These are phyloP conservation scores for Diplodia corticola DNA, from an alignment of 2,329 filamentous ascomycete species.

Conservation along the genomic window DNA sequence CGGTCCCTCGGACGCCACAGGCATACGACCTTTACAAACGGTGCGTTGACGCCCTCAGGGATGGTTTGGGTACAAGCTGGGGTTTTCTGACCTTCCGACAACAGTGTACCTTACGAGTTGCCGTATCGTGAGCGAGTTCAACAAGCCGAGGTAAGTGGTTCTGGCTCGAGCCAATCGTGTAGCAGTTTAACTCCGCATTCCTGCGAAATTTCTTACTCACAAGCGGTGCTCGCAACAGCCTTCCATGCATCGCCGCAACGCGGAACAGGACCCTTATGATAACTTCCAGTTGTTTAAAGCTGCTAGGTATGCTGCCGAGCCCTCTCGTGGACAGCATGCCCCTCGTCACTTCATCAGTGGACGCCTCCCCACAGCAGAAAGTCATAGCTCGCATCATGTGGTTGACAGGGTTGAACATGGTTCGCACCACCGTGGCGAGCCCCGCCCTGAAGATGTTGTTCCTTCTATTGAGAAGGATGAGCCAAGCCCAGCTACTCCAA, in stretches of 20 bases:
- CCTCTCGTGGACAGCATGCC: neutral
- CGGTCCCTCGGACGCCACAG: neutral
- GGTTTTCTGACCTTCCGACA: neutral
- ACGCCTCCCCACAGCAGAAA: neutral
- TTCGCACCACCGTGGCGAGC: neutral
- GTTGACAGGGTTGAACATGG: constrained; percentile 12
- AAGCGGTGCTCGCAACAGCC: neutral
- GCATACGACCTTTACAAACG: neutral
- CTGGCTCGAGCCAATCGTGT: neutral
- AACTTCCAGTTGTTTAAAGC: neutral
- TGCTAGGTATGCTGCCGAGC: constrained; percentile 10
- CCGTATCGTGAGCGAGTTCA: neutral
- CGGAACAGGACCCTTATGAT: neutral
- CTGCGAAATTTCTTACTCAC: neutral
- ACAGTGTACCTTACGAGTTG: neutral
- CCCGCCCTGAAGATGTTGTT: constrained; percentile 1
- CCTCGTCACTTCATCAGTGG: neutral
- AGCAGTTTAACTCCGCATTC: neutral
- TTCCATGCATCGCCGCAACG: neutral
- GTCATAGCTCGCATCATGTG: neutral
- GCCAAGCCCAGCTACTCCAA: neutral
- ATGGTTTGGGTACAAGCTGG: neutral
- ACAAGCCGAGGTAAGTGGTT: neutral
- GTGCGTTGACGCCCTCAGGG: neutral
- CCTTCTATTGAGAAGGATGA: constrained; percentile 15